These are phyloP conservation scores for Phialocephala subalpina DNA, from an alignment of 2,329 filamentous ascomycete genomes.

Conservation along the genomic window DNA sequence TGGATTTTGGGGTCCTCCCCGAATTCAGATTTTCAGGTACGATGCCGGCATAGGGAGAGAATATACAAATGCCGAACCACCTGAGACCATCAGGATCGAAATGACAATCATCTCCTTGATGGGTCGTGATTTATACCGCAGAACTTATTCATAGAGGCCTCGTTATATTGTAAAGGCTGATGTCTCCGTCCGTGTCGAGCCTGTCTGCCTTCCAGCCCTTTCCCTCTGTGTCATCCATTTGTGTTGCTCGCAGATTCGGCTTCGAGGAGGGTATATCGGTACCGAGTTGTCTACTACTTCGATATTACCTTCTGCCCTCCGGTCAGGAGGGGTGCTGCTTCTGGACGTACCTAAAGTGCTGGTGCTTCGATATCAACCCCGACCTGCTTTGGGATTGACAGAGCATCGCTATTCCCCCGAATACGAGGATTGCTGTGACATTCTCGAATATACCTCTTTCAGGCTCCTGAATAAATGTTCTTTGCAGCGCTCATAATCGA, in stretches of 20 bases:
- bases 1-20: background rate
- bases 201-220: too few relatives aligned
- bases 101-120: background rate
- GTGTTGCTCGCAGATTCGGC: background rate
- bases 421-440: background rate
- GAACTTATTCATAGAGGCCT: background rate
- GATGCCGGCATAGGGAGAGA: background rate
- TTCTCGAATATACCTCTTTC: background rate
- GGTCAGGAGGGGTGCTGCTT: background rate
- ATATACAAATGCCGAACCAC: background rate
- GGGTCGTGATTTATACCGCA: background rate
- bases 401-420: background rate
- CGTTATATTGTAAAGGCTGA: too few relatives aligned
- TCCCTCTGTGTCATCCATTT: background rate
- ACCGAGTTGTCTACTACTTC: background rate
- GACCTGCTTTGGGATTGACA: background rate
- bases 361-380: background rate
- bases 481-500: background rate
- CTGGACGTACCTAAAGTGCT: background rate
- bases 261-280: background rate
- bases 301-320: background rate
- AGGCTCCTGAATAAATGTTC: background rate
- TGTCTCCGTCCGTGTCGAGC: too few relatives aligned
- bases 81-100: background rate
- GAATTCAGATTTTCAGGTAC: background rate